These are phyloP conservation scores for Tulasnella sp. DNA, from an alignment of 768 basidiomycete genomes.

Conservation along the genomic window DNA sequence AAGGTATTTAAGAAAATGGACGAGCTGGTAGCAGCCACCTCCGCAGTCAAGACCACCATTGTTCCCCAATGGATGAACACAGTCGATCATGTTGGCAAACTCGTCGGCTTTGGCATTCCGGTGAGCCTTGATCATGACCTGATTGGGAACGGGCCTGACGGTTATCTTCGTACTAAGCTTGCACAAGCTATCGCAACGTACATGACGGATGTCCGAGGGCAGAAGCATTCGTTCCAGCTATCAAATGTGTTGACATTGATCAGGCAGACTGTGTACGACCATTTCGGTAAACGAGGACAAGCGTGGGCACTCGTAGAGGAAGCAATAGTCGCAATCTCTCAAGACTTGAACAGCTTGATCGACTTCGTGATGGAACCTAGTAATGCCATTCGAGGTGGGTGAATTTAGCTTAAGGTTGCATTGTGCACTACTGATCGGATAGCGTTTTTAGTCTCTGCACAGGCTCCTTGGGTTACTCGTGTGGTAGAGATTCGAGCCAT, in stretches of 20 bases:
- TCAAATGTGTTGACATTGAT: slow-evolving; percentile 57
- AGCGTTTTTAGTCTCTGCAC: slow-evolving; percentile 44
- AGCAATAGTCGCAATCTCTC: slow-evolving; percentile 54
- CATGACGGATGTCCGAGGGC: slow-evolving; percentile 63
- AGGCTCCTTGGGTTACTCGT: slow-evolving; percentile 76
- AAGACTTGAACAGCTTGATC: slow-evolving; percentile 58
- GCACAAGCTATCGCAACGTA: slow-evolving; percentile 85
- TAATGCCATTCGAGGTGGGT: slow-evolving; percentile 66
- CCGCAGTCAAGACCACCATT: slow-evolving; percentile 60
- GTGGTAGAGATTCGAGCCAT: slow-evolving; percentile 73
- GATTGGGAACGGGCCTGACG: neutral
- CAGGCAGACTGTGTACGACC: slow-evolving; percentile 54
- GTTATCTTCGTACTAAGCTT: slow-evolving; percentile 38
- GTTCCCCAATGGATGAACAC: slow-evolving; percentile 61
- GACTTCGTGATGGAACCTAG: slow-evolving; percentile 64
- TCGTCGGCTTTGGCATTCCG: slow-evolving; percentile 86
- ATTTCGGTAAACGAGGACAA: slow-evolving; percentile 56
- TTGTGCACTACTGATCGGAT: neutral
- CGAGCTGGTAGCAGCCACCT: slow-evolving; percentile 58
- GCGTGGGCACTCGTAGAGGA: slow-evolving; percentile 70
- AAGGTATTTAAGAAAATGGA: slow-evolving; percentile 82
- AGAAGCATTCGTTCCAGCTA: slow-evolving; percentile 70
- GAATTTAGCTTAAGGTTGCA: neutral
- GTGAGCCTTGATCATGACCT: slow-evolving; percentile 31
- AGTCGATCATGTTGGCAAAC: slow-evolving; percentile 61